These are phyloP conservation scores for Dimocarpus longan DNA, from an alignment of 345 rosid species.

Conservation along the genomic window DNA sequence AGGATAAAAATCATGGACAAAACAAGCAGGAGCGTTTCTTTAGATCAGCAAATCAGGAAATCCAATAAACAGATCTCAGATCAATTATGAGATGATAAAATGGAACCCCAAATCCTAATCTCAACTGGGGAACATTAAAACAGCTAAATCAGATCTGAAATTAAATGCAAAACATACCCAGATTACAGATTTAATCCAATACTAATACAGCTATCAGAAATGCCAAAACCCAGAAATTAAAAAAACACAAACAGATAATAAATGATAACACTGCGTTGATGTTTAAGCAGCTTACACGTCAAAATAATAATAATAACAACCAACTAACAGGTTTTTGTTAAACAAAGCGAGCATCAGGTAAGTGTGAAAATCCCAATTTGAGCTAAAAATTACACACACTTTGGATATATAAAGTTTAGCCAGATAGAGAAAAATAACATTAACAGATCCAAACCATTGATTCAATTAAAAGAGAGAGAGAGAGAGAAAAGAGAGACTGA, in stretches of 20 bases:
- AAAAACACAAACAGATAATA: neutral
- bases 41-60: neutral
- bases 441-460: neutral
- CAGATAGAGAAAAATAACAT: neutral
- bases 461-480: neutral
- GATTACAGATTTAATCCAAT: neutral
- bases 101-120: neutral
- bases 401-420: neutral
- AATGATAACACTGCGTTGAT: neutral
- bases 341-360: neutral
- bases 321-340: neutral
- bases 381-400: neutral
- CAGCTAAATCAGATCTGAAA: conserved; percentile 8
- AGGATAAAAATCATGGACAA: neutral
- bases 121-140: neutral
- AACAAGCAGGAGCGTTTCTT: neutral
- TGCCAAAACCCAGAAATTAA: neutral
- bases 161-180: neutral
- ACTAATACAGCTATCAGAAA: neutral
- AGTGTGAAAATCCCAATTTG: neutral
- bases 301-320: neutral
- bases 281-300: neutral
- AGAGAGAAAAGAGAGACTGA: too few species aligned
- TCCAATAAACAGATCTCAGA: conserved; percentile 16
- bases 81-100: neutral